Conservation (phyloP, 768 basidiomycete genomes). For the Pulveroboletus frians region DNA sequence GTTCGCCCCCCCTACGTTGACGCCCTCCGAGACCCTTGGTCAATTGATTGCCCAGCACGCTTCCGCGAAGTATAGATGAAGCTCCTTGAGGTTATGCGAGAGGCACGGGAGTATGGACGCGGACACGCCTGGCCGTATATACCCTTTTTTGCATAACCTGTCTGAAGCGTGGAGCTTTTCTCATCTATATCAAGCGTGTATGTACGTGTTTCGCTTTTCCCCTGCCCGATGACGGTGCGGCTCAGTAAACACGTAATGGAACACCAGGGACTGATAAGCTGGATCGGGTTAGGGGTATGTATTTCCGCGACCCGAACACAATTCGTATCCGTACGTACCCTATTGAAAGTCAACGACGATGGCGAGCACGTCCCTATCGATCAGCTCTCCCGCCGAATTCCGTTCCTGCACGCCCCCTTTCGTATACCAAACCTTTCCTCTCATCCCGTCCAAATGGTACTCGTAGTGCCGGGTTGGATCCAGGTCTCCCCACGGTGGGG, state of each 20-base stretch:
- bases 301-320: neutral
- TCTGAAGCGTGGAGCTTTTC: neutral
- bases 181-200: neutral
- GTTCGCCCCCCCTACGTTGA: neutral
- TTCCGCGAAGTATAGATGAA: neutral
- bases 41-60: neutral
- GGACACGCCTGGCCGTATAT: constrained; percentile 1
- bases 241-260: neutral
- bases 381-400: neutral
- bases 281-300: neutral
- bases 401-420: constrained; percentile 2
- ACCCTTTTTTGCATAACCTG: constrained; percentile 1
- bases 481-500: constrained; percentile 1
- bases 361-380: constrained; percentile 5
- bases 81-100: neutral
- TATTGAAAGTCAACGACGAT: constrained; percentile 13
- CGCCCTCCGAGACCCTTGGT: neutral
- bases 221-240: neutral
- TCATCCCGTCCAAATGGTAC: constrained; percentile 8
- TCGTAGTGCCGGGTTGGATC: constrained; percentile 2
- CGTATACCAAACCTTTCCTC: constrained; percentile 14
- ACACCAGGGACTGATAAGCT: neutral
- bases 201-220: neutral
- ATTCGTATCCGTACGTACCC: too few species aligned
- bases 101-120: neutral